Evolutionary conservation across 2,329 filamentous ascomycete species (phyloP).

Genomic region (Botrytis sinoallii): DNA sequence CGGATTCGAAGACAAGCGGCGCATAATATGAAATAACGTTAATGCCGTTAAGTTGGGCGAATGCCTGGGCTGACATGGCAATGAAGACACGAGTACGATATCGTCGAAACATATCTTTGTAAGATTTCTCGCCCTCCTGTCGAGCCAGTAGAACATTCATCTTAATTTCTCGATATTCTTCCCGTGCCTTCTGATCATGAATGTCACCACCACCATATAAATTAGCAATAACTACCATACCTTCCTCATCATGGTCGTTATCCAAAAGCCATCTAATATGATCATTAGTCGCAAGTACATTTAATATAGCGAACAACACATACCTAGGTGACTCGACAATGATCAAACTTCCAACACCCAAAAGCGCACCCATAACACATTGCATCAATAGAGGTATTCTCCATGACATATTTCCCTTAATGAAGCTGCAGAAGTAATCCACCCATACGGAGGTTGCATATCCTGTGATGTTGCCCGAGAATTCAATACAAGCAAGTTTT

Average conservation of each 20-base stretch:
- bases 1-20: conserved; percentile 91
- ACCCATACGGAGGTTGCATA: conserved; percentile 98
- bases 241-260: conserved; percentile 97
- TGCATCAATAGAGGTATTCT: conserved; percentile 87
- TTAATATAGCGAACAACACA: conserved; percentile 10
- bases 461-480: conserved; percentile 93
- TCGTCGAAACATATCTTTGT: conserved; percentile 89
- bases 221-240: conserved; percentile 97
- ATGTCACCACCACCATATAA: conserved; percentile 95
- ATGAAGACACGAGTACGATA: conserved; percentile 94
- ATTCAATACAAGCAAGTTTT: conserved; percentile 95
- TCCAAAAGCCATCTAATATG: conserved; percentile 87
- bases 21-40: conserved; percentile 99
- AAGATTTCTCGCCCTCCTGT: conserved; percentile 91
- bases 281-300: conserved; percentile 20
- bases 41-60: conserved; percentile 97
- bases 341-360: conserved; percentile 81
- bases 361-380: conserved; percentile 85
- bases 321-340: conserved; percentile 96
- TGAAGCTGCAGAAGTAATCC: conserved; percentile 94
- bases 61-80: conserved; percentile 94
- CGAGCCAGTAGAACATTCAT: conserved; percentile 92
- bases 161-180: conserved; percentile 98
- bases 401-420: conserved; percentile 83
- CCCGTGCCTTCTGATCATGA: conserved; percentile 84